These are phyloP conservation scores for Fusarium tjaetaba DNA, from an alignment of 2,329 filamentous ascomycete genomes.

Conservation along the genomic window DNA sequence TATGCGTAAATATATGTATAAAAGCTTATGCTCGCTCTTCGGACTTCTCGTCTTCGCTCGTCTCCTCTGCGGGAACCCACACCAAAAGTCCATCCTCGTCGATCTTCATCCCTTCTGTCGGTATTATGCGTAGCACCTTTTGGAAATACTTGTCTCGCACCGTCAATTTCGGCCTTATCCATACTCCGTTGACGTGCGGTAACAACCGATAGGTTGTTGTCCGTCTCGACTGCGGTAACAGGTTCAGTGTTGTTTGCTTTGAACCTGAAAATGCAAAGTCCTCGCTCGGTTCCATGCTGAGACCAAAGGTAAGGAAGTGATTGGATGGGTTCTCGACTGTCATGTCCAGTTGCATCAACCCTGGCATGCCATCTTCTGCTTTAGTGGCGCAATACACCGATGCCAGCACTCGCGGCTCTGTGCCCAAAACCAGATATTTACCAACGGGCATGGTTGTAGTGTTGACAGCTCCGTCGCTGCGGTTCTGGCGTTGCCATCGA, in stretches of 20 bases:
- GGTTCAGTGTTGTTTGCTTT: conserved; percentile 81
- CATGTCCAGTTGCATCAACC: conserved; percentile 60
- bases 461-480: conserved; percentile 55
- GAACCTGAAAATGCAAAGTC: conserved; percentile 92
- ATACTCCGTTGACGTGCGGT: conserved; percentile 71
- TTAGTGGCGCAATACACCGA: conserved; percentile 57
- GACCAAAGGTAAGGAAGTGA: conserved; percentile 92
- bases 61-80: conserved; percentile 62
- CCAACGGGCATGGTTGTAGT: conserved; percentile 79
- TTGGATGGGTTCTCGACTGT: conserved; percentile 93
- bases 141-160: conserved; percentile 94
- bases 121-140: conserved; percentile 83
- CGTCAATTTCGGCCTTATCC: conserved; percentile 77
- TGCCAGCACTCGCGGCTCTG: conserved; percentile 86
- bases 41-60: conserved; percentile 8
- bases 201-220: conserved; percentile 79
- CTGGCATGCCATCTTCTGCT: conserved; percentile 42
- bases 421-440: conserved; percentile 80
- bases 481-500: conserved; percentile 73
- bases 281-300: conserved; percentile 91
- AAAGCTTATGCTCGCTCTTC: conserved; percentile 4
- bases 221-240: conserved; percentile 83
- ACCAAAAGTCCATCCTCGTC: conserved; percentile 72
- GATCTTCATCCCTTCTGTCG: conserved; percentile 76
- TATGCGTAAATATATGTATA: neutral